These are phyloP conservation scores for Spathaspora sp. DNA, from an alignment of 805 yeast genomes.

Conservation along the genomic window DNA sequence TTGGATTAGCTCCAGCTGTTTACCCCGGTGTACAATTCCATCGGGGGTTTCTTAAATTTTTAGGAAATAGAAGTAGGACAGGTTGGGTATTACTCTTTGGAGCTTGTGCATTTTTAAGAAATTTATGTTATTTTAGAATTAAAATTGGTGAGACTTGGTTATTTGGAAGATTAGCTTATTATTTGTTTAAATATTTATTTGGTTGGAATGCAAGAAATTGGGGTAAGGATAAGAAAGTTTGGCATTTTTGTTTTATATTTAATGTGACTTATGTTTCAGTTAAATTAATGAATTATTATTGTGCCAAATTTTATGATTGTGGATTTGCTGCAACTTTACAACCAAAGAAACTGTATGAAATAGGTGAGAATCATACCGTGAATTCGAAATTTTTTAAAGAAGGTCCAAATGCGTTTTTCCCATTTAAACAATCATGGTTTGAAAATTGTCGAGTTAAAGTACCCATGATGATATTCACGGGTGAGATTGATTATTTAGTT, in stretches of 20 bases:
- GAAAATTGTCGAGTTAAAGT: conserved; percentile 23
- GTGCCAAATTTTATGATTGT: conserved; percentile 38
- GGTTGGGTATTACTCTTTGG: conserved; percentile 63
- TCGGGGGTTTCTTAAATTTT: conserved; percentile 56
- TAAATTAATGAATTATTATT: conserved; percentile 91
- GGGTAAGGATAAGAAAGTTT: conserved; percentile 52
- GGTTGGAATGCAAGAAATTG: conserved; percentile 84
- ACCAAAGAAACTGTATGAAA: conserved; percentile 24
- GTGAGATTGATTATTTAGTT: conserved; percentile 72
- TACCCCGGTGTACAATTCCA: conserved; percentile 78
- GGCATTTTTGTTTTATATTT: conserved; percentile 76
- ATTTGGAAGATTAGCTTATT: conserved; percentile 65
- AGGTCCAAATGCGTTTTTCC: conserved; percentile 46
- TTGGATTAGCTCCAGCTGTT: conserved; percentile 87
- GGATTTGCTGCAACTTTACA: conserved; percentile 38
- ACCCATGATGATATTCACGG: conserved; percentile 69
- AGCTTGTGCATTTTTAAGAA: conserved; percentile 69
- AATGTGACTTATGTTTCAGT: conserved; percentile 83
- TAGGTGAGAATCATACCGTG: conserved; percentile 18
- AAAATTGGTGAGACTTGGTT: conserved; percentile 33
- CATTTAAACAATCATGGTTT: conserved; percentile 54
- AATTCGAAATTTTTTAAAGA: conserved; percentile 15
- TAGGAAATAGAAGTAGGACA: conserved; percentile 47
- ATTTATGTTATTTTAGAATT: conserved; percentile 59
- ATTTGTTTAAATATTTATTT: conserved; percentile 82